Evolutionary conservation across 2,329 filamentous ascomycete genomes (phyloP), one percentile per base, ranked within the genome.

Genomic region (Dothistroma septosporum): DNA sequence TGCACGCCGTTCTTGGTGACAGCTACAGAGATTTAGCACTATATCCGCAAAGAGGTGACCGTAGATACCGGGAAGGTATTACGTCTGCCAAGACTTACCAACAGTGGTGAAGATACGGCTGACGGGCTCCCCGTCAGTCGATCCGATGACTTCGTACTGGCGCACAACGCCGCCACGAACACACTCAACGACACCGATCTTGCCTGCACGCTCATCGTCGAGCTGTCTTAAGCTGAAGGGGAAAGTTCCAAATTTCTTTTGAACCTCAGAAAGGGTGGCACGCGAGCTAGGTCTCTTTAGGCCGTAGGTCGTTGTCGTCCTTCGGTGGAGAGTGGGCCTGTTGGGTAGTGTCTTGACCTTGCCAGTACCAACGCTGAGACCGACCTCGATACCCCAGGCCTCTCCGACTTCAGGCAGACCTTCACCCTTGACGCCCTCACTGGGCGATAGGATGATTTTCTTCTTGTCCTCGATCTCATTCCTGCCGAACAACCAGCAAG

Each of bases 401-500:
- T 99, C 94, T 68, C 91, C 89, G 60, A 96, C 80, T 73, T 95
- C 93, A 60, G 94, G 90, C 60, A 86, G 78, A 73, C 94, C 94
- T 64, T 99, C 94, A 60, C 93, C 93, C 81, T 92, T 95, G 74
- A 89, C 87, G 67, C 91, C 91, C 72, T 97, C 92, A 55, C 87
- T 85, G 35, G 92, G 90, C 24, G 91, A 85, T 60, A 99, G 82
- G 68, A 99, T 94, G 73, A 99, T 96, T 86, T 97, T 97, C 87
- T 97, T 97, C 83, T 89, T 87, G 72, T 90, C 90, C 82, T 99
- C 94, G 66, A 99, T 97, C 78, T 99, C 94, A 78, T 97, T 96
- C 76, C 90, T 90, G 74, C 91, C 92, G 76, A 99, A 97, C 63
- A 91, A 80, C 92, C 94, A 99, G 73, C 91, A 96, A 48, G 94